phyloP scores from a whole-genome alignment of 2,329 filamentous ascomycete species.

The Colletotrichum spaethianum region DNA sequence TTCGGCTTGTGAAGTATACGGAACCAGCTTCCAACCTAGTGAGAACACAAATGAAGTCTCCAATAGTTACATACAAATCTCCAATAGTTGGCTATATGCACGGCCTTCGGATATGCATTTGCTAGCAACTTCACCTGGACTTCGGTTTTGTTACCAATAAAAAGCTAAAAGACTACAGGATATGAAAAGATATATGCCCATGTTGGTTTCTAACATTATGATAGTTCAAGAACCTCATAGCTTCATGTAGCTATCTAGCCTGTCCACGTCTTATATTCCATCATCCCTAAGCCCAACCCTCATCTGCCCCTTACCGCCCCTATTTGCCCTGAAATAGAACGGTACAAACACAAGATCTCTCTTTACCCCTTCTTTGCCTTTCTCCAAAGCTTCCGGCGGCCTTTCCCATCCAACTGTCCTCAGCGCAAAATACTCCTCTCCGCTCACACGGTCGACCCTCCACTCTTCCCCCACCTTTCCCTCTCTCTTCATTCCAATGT shows the following conservation, averaged over 20 bases:
- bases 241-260: background rate
- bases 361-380: constrained; percentile 38
- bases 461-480: constrained; percentile 43
- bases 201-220: background rate
- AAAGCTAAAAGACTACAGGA: background rate
- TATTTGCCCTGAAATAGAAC: constrained; percentile 69
- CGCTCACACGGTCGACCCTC: constrained; percentile 43
- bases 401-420: constrained; percentile 42
- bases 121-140: no score
- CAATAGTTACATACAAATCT: no score
- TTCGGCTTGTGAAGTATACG: no score
- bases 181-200: background rate
- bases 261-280: background rate
- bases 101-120: background rate
- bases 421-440: constrained; percentile 49
- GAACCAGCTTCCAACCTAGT: no score
- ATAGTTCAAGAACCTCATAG: background rate
- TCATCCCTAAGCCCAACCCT: constrained; percentile 57
- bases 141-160: background rate
- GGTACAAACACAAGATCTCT: constrained; percentile 64
- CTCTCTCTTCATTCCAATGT: constrained; percentile 49
- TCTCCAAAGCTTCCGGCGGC: constrained; percentile 41
- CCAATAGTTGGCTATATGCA: background rate
- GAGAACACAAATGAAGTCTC: no score
- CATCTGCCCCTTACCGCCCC: constrained; percentile 68